Base-by-base conservation (phyloP, 2,329 filamentous ascomycete species). In the Pseudocercospora fijiensis region DNA sequence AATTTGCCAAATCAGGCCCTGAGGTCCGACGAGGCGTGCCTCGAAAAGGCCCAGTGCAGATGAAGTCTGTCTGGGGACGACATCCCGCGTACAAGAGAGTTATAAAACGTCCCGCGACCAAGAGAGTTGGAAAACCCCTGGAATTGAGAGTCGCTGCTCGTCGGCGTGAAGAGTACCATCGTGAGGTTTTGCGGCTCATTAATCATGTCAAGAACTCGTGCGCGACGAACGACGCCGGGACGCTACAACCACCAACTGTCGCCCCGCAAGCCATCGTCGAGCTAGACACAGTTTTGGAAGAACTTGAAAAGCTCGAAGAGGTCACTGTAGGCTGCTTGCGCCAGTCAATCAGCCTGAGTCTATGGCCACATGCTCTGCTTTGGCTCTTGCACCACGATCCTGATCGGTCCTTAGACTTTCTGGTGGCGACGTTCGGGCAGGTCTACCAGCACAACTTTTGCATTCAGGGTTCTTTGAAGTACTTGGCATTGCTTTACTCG, bases 341-440 rank as follows among this genome's bases (percentile, higher is more conserved):
- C 16, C 52, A 18, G 16, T 9, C 45, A 56, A 33, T 43, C 37
- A 28, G 45, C 47, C 11, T 28, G 7, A 33, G 16, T 11, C 33
- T 56, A 26, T 65, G 62, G 58, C 49, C 24, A 24, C 37, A 26
- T 11, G 62, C 60, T n/a, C 11, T 43, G 30, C 72, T 83, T 13
- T 82, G 78, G 78, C 69, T 81, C 20, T 67, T 85, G 27, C 69
- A 77, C 37, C 71, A 82, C 65, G 75, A 77, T 33, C 78, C 78
- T 7, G 65, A 72, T 27, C 66, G 72, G 28, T 71, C 78, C 10
- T 65, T 80, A 30, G 72, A 76, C 1, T 81, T 84, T 65, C 69
- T 85, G 20, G 66, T 76, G 22, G 75, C 76, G 6, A 80, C 78
- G 2, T 71, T 78, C 45, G 60, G 58, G n/a, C 60, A 66, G 11